Evolutionary conservation across 805 yeast genomes (phyloP).

Genomic region (Yamadazyma sp.): DNA sequence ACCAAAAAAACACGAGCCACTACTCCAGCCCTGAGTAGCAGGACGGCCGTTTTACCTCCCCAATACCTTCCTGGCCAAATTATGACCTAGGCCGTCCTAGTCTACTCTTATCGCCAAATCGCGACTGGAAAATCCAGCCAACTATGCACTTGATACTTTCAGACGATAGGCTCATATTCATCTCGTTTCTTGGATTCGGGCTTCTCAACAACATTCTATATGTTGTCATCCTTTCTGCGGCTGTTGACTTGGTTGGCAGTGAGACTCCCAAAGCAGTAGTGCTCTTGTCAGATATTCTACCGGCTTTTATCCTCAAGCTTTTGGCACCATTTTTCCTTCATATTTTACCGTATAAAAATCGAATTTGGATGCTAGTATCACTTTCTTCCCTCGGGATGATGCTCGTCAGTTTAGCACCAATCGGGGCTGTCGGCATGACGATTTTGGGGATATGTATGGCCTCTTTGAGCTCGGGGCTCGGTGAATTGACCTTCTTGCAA

Average conservation of each 20-base stretch:
- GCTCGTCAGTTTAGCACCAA: slow-evolving; percentile 47
- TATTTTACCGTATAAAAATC: slow-evolving; percentile 51
- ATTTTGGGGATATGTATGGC: slow-evolving; percentile 76
- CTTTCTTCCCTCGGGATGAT: slow-evolving; percentile 77
- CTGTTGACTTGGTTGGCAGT: slow-evolving; percentile 86
- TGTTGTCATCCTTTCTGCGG: slow-evolving; percentile 89
- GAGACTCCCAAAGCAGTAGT: slow-evolving; percentile 82
- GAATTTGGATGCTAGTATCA: slow-evolving; percentile 56
- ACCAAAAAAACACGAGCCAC: no score
- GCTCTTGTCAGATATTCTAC: slow-evolving; percentile 80
- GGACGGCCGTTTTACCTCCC: no score
- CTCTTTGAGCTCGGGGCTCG: slow-evolving; percentile 82
- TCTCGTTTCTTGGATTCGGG: slow-evolving; percentile 79
- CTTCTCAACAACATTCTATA: slow-evolving; percentile 84
- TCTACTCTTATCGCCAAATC: background rate
- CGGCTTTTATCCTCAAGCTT: slow-evolving; percentile 71
- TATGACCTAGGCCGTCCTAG: no score
- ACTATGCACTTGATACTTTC: slow-evolving; percentile 8
- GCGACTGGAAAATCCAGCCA: background rate
- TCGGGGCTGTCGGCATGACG: slow-evolving; percentile 35
- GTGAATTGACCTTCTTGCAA: slow-evolving; percentile 86
- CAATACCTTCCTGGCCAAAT: no score
- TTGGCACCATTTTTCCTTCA: slow-evolving; percentile 81
- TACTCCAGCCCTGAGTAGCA: no score
- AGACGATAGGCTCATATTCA: slow-evolving; percentile 28